phyloP scores from a whole-genome alignment of 1,139 yeast species.

The Saccharomyces hybrid region DNA sequence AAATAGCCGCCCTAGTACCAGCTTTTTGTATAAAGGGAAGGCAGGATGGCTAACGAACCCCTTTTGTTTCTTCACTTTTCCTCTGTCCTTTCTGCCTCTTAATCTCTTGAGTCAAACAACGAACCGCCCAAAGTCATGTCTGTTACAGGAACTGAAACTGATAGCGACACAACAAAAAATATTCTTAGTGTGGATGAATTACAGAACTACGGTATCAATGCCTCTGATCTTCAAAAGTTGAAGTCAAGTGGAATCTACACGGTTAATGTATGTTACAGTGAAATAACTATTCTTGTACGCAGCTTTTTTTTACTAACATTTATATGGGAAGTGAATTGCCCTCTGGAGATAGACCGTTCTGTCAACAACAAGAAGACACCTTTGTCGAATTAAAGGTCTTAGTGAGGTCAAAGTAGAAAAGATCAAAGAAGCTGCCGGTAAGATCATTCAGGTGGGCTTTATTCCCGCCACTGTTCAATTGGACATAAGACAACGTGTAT shows the following conservation, averaged over 20 bases:
- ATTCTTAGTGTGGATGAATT: slow-evolving; percentile 44
- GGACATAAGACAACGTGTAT: slow-evolving; percentile 41
- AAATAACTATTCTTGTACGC: neutral
- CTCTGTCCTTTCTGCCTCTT: neutral
- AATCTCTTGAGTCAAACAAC: neutral
- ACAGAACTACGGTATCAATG: slow-evolving; percentile 51
- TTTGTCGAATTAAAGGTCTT: slow-evolving; percentile 46
- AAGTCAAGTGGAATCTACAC: slow-evolving; percentile 48
- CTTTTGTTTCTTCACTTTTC: neutral
- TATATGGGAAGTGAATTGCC: neutral
- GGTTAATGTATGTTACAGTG: slow-evolving; percentile 29
- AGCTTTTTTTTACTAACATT: neutral
- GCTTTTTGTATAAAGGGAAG: neutral
- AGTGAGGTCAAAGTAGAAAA: slow-evolving; percentile 55
- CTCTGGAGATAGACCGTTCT: slow-evolving; percentile 33
- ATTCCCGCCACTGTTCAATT: slow-evolving; percentile 48
- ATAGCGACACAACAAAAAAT: slow-evolving; percentile 6
- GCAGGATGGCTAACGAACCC: neutral
- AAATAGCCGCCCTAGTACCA: neutral
- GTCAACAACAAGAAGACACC: slow-evolving; percentile 46
- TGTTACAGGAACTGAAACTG: slow-evolving; percentile 13
- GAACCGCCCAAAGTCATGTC: slow-evolving; percentile 9
- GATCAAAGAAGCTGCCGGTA: slow-evolving; percentile 53
- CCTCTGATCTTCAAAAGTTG: slow-evolving; percentile 48
- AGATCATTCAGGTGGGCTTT: slow-evolving; percentile 43